phyloP scores from a whole-genome alignment of 2,329 filamentous ascomycete species.

The Seiridium unicorne region DNA sequence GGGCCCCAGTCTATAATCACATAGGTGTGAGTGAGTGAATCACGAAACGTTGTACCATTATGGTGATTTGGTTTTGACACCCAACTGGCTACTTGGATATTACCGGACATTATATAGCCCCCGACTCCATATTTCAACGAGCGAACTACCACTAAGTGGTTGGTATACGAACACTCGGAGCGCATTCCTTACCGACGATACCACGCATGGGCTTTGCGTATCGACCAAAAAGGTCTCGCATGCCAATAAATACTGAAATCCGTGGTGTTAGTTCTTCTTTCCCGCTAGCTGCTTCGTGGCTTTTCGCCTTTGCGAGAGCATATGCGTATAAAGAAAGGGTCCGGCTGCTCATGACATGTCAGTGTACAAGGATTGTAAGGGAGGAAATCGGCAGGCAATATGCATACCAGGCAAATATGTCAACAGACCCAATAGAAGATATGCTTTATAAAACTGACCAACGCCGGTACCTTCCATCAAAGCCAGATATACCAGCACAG shows the following conservation, averaged over 20 bases:
- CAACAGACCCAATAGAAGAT: slow-evolving; percentile 12
- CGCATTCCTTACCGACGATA: not conserved
- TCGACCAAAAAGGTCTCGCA: no score
- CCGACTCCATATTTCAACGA: no score
- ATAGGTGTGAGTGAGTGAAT: no score
- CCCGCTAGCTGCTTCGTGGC: not conserved
- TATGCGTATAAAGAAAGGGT: slow-evolving; percentile 10
- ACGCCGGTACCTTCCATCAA: slow-evolving; percentile 1
- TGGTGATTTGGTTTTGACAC: not conserved
- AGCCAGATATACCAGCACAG: slow-evolving; percentile 50
- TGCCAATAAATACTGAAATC: no score
- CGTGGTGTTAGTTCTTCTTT: not conserved
- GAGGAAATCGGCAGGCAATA: not conserved
- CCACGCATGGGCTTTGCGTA: no score
- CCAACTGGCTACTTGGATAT: no score
- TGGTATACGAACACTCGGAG: not conserved
- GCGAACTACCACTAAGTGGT: not conserved
- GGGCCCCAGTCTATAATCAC: no score
- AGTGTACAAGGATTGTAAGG: not conserved
- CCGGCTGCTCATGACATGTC: not conserved
- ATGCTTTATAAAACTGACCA: slow-evolving; percentile 8
- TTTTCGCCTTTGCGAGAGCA: slow-evolving; percentile 11
- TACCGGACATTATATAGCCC: no score
- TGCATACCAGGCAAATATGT: slow-evolving; percentile 12
- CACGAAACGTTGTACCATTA: not conserved